phyloP scores from a whole-genome alignment of 441 rosid genomes.

The Euphorbia neoarborescens region DNA sequence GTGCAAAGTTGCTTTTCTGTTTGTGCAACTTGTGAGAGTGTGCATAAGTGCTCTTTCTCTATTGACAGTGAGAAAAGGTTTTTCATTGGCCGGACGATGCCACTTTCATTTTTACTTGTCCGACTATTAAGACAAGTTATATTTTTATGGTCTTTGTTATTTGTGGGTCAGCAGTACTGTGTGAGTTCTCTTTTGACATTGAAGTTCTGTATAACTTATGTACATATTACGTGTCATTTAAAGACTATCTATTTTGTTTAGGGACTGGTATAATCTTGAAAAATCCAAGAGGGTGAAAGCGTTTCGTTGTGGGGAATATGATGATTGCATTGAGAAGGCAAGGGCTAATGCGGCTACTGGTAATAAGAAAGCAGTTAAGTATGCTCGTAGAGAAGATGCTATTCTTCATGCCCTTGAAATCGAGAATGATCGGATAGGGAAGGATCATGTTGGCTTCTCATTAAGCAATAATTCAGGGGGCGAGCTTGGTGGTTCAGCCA shows the following conservation, averaged over 20 bases:
- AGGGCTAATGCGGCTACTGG: slow-evolving; percentile 64
- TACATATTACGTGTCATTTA: slow-evolving; percentile 13
- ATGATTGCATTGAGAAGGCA: slow-evolving; percentile 69
- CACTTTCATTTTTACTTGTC: neutral
- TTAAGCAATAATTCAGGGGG: slow-evolving; percentile 27
- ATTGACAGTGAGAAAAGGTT: neutral
- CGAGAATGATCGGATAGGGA: slow-evolving; percentile 65
- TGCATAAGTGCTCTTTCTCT: neutral
- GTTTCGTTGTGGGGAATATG: slow-evolving; percentile 96
- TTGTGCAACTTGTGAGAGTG: neutral
- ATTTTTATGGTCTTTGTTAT: neutral
- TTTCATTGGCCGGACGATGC: neutral
- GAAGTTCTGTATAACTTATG: neutral
- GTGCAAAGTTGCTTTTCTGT: neutral
- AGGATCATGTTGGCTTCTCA: slow-evolving; percentile 39
- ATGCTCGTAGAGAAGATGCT: slow-evolving; percentile 91
- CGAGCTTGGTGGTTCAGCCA: slow-evolving; percentile 33
- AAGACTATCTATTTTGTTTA: slow-evolving; percentile 27
- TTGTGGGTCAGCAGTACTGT: slow-evolving; percentile 1
- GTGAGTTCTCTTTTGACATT: neutral
- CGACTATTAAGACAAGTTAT: neutral
- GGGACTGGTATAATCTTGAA: slow-evolving; percentile 97
- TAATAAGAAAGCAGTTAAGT: slow-evolving; percentile 65
- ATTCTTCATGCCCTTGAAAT: slow-evolving; percentile 84
- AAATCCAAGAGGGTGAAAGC: slow-evolving; percentile 90